Percentiles rank a stretch among this genome's conserved stretches.
Conservation (phyloP, 768 basidiomycete species). For the Lentinula raphanica region DNA sequence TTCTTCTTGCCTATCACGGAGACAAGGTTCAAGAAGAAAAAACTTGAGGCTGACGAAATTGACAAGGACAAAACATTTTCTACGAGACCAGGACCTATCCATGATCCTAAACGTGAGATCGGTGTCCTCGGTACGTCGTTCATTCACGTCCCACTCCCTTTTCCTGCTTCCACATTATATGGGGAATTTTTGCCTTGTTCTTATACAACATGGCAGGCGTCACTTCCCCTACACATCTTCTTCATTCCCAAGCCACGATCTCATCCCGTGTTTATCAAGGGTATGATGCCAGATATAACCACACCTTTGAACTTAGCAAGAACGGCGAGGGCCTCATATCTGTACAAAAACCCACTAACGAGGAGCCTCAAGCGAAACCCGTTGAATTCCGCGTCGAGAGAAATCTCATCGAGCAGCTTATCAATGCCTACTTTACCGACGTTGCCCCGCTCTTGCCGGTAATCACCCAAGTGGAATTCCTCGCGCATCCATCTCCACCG, state of each 20-base stretch:
- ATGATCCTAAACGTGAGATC: slow-evolving; percentile 48
- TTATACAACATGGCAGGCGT: slow-evolving; percentile 64
- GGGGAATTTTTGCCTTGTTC: slow-evolving; percentile 25
- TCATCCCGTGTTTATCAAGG: slow-evolving; percentile 80
- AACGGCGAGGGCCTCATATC: slow-evolving; percentile 85
- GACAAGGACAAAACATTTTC: slow-evolving; percentile 31
- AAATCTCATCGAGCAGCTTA: slow-evolving; percentile 71
- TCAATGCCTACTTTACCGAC: slow-evolving; percentile 91
- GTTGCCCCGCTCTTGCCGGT: slow-evolving; percentile 86
- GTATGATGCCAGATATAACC: slow-evolving; percentile 85
- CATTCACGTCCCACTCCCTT: slow-evolving; percentile 9
- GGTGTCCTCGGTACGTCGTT: slow-evolving; percentile 54
- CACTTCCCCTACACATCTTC: slow-evolving; percentile 77
- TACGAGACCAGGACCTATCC: slow-evolving; percentile 29
- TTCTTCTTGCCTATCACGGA: slow-evolving; percentile 98
- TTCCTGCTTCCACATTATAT: not conserved
- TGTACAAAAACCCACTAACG: slow-evolving; percentile 57
- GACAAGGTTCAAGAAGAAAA: slow-evolving; percentile 98
- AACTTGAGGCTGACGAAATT: slow-evolving; percentile 61
- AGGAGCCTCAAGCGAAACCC: slow-evolving; percentile 58
- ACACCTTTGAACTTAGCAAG: slow-evolving; percentile 81
- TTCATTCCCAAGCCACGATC: slow-evolving; percentile 87
- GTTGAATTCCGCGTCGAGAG: slow-evolving; percentile 71
- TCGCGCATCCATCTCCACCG: slow-evolving; percentile 66
- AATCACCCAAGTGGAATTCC: slow-evolving; percentile 83